phyloP scores from a whole-genome alignment of 1,139 yeast species.

The Lodderomyces margitis region DNA sequence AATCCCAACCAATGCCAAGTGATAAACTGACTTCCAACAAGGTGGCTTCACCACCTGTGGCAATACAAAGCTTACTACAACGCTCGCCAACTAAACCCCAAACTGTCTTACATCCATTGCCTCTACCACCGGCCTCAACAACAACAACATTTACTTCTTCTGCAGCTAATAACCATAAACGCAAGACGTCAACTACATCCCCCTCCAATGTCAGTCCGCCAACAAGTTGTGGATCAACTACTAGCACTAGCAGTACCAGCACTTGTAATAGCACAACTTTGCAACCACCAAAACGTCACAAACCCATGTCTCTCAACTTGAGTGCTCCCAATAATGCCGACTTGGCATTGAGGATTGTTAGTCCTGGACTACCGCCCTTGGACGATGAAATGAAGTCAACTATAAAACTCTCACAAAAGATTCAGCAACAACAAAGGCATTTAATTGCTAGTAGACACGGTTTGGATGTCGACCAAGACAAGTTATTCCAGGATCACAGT shows the following conservation, averaged over 20 bases:
- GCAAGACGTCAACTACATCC: background rate
- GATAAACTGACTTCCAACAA: background rate
- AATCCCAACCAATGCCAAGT: background rate
- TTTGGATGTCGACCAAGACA: constrained; percentile 8
- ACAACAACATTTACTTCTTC: too few relatives aligned
- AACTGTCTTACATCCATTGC: background rate
- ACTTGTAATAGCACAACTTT: background rate
- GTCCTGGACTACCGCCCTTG: constrained; percentile 51
- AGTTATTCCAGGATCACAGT: background rate
- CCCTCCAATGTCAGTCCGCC: background rate
- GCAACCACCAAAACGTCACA: constrained; percentile 19
- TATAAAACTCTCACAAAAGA: constrained; percentile 42
- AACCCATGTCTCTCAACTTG: constrained; percentile 21
- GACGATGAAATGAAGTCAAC: constrained; percentile 49
- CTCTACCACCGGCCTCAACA: background rate
- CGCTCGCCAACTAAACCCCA: background rate
- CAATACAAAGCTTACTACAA: background rate
- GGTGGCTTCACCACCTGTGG: background rate
- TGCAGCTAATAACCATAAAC: background rate
- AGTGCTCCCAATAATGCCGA: constrained; percentile 17
- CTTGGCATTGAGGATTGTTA: constrained; percentile 38
- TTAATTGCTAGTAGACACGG: constrained; percentile 42
- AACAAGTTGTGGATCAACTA: background rate
- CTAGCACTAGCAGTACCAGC: background rate
- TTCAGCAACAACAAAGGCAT: constrained; percentile 48